Conservation (phyloP, 768 basidiomycete genomes). For the Psilocybe subaeruginosa region DNA sequence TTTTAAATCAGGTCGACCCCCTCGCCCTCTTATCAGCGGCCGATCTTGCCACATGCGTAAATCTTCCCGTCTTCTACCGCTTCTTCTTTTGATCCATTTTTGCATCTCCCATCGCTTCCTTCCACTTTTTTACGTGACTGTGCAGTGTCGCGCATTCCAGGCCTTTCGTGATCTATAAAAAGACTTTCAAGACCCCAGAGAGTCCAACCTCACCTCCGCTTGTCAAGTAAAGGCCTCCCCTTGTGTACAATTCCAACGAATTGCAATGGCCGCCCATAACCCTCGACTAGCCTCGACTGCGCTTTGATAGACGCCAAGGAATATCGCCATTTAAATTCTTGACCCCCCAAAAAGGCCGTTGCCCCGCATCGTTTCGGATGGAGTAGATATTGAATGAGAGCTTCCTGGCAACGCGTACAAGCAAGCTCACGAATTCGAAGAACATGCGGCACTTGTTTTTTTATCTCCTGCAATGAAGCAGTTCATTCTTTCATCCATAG, state of each 20-base stretch:
- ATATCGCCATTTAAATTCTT: neutral
- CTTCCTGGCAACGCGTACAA: neutral
- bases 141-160: neutral
- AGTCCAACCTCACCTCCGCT: neutral
- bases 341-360: neutral
- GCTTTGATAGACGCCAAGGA: neutral
- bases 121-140: neutral
- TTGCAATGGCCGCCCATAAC: neutral
- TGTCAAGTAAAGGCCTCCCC: neutral
- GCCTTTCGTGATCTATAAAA: neutral
- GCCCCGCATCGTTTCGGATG: no score
- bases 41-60: slow-evolving; percentile 19
- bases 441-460: neutral
- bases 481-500: neutral
- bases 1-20: slow-evolving; percentile 24
- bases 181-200: slow-evolving; percentile 8
- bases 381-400: no score
- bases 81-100: slow-evolving; percentile 3
- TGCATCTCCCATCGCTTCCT: no score
- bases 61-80: slow-evolving; percentile 17
- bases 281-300: no score
- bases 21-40: slow-evolving; percentile 36
- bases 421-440: neutral
- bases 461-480: neutral
- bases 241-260: neutral